Evolutionary conservation across 2,329 filamentous ascomycete species (phyloP), one percentile per base, ranked within the genome.

Genomic region (Keithomyces neogunnii): DNA sequence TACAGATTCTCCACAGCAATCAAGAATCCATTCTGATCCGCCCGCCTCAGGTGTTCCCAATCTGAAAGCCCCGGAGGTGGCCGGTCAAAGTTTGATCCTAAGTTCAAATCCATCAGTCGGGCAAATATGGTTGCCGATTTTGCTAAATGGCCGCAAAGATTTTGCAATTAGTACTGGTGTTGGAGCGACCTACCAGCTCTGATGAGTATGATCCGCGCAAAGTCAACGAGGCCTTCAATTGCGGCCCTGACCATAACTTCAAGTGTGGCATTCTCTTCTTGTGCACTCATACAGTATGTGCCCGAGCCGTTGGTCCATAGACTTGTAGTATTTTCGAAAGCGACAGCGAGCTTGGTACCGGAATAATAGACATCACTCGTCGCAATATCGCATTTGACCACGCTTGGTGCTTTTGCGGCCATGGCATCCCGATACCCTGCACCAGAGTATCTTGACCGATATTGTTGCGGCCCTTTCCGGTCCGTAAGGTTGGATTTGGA

Each of bases 301-400:
- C 81, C 84, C 0, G 76, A 80, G 3, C 84, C 84, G 60, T 88
- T 88, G 2, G 85, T 89, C 69, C 82, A 79, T 0, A 85, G 59
- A 0, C 58, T 66, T 3, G 82, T 84, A 26, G 78, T 84, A 55
- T 84, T 82, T 58, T 81, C 82, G 61, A 89, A 88, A 0, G 80
- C 77, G 45, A 80, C 74, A 8, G 78, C 73, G 3, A 89, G 75
- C 26, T 81, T 62, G 0, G 65, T 70, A 6, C 86, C 86, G 2
- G 77, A 80, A 66, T 77, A 89, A 69, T 88, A 89, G 13, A 87
- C 84, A 60, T 89, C 85, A 42, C 80, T 84, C 1, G 86, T 88
- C 0, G 82, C 81, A 5, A 77, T 74, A 60, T 89, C 86, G 59
- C 85, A 88, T 55, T 76, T 78, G 38, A 84, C 67, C 1, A 89